Conservation (phyloP, 2,329 filamentous ascomycete species). For the Aspergillus ustus region DNA sequence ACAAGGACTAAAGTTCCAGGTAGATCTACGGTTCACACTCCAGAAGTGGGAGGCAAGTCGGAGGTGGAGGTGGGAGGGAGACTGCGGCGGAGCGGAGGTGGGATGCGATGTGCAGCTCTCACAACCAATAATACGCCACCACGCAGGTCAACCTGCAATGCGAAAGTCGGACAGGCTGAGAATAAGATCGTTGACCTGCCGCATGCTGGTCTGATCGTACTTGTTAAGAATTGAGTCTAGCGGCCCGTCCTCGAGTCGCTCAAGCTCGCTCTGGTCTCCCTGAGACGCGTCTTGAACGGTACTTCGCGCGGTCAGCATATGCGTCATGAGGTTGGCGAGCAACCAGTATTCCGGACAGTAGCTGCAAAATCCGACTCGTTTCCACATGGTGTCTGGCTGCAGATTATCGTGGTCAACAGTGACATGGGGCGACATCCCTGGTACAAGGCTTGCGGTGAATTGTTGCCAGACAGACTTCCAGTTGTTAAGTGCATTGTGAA, state of each 20-base stretch:
- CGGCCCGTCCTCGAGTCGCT: slow-evolving; percentile 2
- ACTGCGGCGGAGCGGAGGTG: background rate
- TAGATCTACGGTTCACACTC: background rate
- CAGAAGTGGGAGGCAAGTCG: slow-evolving; percentile 12
- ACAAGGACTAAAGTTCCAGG: background rate
- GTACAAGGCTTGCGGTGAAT: background rate
- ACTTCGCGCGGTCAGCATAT: slow-evolving; percentile 1
- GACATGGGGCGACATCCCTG: slow-evolving; percentile 12
- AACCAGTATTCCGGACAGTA: slow-evolving; percentile 44
- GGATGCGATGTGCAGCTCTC: background rate
- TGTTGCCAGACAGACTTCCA: slow-evolving; percentile 32
- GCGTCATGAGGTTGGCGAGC: slow-evolving; percentile 34
- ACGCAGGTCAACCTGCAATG: slow-evolving; percentile 12
- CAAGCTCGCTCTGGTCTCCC: slow-evolving; percentile 13
- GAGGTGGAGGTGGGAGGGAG: slow-evolving; percentile 13
- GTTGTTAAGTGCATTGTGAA: slow-evolving; percentile 34
- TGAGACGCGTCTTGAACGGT: slow-evolving; percentile 4
- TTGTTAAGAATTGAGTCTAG: slow-evolving; percentile 38
- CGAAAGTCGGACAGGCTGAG: slow-evolving; percentile 33
- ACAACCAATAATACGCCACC: too few relatives aligned
- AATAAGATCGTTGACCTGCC: slow-evolving; percentile 46
- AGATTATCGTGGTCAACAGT: slow-evolving; percentile 20
- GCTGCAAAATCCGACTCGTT: slow-evolving; percentile 40
- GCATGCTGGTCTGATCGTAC: slow-evolving; percentile 49
- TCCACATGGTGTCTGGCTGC: slow-evolving; percentile 36